Base-by-base conservation (phyloP, 495 filamentous ascomycete genomes). In the Mytilinidion resinicola region DNA sequence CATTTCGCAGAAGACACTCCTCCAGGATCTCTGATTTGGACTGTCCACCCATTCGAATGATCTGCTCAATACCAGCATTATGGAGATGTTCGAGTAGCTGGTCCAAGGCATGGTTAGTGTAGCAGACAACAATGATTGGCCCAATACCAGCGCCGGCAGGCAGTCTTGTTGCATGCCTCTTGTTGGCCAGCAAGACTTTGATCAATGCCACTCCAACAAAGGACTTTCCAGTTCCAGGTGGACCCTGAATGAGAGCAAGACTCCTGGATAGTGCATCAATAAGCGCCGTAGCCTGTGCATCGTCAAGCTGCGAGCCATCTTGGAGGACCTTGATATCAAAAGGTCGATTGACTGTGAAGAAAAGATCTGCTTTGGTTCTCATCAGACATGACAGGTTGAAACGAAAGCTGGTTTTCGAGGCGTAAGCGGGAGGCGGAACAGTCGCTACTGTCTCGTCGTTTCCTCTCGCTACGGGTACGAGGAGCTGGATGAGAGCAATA, bases 171-270 rank as follows among this genome's bases (percentile, higher is more conserved):
- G 72, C 74, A 34, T 63, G 61, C 1, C 51, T 60, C 42, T 79
- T 78, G 63, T 87, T 86, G 9, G 71, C 74, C 2, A 91, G 69
- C 8, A 92, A 67, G 1, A 82, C 78, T 60, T 37, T 81, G 21
- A 89, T 76, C 47, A 84, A 64, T 36, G 76, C 71, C n/a, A 82
- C 76, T 3, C 81, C 84, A 0, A 77, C 80, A 55, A 76, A 87
- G 53, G 75, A 80, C 67, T 95, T 93, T 5, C 89, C 89, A 3
- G 88, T 91, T 0, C 89, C 89, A 4, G 89, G 89, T 0, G 89
- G 89, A 0, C 89, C 89, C 75, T 93, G 87, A 35, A 91, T 87
- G 0, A 91, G 72, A 7, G 81, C 81, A 20, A 90, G 60, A 4
- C 71, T 71, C 3, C 77, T 74, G 1, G 73, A 77, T 3, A 95